Evolutionary conservation across 768 basidiomycete genomes (phyloP), one percentile per base, ranked within the genome.

Genomic region (Mycena polygramma): DNA sequence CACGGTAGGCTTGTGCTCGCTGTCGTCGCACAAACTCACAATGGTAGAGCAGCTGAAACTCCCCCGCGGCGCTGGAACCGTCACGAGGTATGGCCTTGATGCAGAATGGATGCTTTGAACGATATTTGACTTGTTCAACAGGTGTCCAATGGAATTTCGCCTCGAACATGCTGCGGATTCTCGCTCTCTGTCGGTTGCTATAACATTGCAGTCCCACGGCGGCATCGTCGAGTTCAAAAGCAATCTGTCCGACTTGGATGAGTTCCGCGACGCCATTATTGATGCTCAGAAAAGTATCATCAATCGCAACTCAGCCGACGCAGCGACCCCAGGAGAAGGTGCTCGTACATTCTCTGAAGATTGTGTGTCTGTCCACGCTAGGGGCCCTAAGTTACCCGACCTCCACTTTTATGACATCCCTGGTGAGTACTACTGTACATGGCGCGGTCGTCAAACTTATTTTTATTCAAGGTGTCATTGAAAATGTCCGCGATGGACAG

Each of bases 341-440:
- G 59, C 66, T 61, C 58, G 52, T 14, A 68, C 66, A 36, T 68
- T 68, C 52, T 60, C 66, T 17, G 58, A 68, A 68, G 59, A 68
- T 35, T 68, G 66, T 61, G 66, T 68, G 19, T 46, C 58, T 46
- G 58, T 68, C 52, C 53, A 54, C 36, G 66, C 59, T 48, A 68
- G 46, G 66, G 66, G 66, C 11, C 66, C 66, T 36, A n/a, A 68
- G 41, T 61, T 68, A 59, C 59, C 20, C 57, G 66, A 68, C 43
- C 66, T 68, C 19, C 61, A 48, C n/a, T 68, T 68, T 35, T 68
- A 68, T 22, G 66, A 68, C 37, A 68, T 68, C 22, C 66, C 66
- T 9, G 66, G 66, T 61, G 9, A 24, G 58, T 20, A 8, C 19
- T 55, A 15, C 45, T 35, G n/a, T n/a, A n/a, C n/a, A 17, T 37